Evolutionary conservation across 768 basidiomycete genomes (phyloP).

Genomic region (Agrocybe praecox): DNA sequence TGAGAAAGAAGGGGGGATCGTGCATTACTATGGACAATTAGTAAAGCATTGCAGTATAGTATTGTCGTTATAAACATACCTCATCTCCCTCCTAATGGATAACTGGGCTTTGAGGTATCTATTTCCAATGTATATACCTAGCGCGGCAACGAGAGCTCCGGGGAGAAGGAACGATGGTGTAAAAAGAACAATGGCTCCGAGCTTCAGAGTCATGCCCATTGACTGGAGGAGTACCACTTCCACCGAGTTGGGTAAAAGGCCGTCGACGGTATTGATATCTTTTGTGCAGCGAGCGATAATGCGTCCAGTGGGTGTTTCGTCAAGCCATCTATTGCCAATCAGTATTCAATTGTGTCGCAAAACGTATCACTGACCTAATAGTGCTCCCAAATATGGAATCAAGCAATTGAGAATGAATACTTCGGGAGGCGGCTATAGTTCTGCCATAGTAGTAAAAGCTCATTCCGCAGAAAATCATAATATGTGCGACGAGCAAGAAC

Average conservation of each 20-base stretch:
- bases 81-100: slow-evolving; percentile 36
- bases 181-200: slow-evolving; percentile 30
- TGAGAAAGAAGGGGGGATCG: slow-evolving; percentile 13
- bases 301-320: slow-evolving; percentile 15
- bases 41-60: neutral
- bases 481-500: neutral
- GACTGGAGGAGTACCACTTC: slow-evolving; percentile 35
- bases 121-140: slow-evolving; percentile 45
- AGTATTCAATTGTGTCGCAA: neutral
- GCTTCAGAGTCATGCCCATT: slow-evolving; percentile 37
- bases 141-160: slow-evolving; percentile 36
- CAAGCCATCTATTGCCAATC: slow-evolving; percentile 34
- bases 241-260: slow-evolving; percentile 26
- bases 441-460: slow-evolving; percentile 29
- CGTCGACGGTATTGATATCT: slow-evolving; percentile 47
- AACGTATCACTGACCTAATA: slow-evolving; percentile 14
- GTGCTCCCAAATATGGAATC: slow-evolving; percentile 18
- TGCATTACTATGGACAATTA: slow-evolving; percentile 10
- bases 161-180: slow-evolving; percentile 45
- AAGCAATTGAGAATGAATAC: slow-evolving; percentile 12
- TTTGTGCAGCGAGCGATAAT: slow-evolving; percentile 19
- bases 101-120: slow-evolving; percentile 45
- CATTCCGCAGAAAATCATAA: slow-evolving; percentile 1
- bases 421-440: slow-evolving; percentile 32
- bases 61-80: neutral